Conservation (phyloP, 2,329 filamentous ascomycete species). For the Alternaria postmessia region DNA sequence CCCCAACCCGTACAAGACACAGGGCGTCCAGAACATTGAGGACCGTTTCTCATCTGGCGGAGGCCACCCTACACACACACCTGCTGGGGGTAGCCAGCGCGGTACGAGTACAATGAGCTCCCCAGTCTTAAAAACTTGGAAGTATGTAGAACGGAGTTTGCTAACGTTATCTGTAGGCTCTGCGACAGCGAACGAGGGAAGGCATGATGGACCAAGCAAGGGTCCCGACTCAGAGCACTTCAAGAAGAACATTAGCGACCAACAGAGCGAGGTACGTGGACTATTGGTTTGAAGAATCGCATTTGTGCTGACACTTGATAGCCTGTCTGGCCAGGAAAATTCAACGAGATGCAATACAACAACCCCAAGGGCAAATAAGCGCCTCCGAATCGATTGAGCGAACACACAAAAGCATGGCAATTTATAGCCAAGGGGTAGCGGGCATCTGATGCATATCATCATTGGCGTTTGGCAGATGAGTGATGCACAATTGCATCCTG, state of each 20-base stretch:
- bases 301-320: slow-evolving; percentile 7
- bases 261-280: slow-evolving; percentile 38
- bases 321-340: slow-evolving; percentile 40
- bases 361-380: slow-evolving; percentile 48
- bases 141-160: background rate
- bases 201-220: slow-evolving; percentile 35
- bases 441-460: background rate
- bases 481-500: slow-evolving; percentile 1
- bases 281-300: background rate
- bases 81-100: slow-evolving; percentile 35
- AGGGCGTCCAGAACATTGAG: slow-evolving; percentile 46
- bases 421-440: background rate
- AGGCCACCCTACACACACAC: slow-evolving; percentile 42
- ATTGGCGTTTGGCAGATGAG: slow-evolving; percentile 14
- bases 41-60: slow-evolving; percentile 45
- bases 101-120: slow-evolving; percentile 29
- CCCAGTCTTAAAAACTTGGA: slow-evolving; percentile 5
- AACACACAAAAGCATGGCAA: slow-evolving; percentile 8
- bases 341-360: slow-evolving; percentile 44
- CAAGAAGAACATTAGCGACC: slow-evolving; percentile 35
- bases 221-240: slow-evolving; percentile 39
- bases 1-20: slow-evolving; percentile 50
- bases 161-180: slow-evolving; percentile 25
- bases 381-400: background rate
- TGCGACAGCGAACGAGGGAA: slow-evolving; percentile 30